A percentile compares a stretch with the other conserved stretches of the same genome.
Evolutionary conservation across 2,329 filamentous ascomycete genomes (phyloP).

Genomic region (Trichoderma gracile): DNA sequence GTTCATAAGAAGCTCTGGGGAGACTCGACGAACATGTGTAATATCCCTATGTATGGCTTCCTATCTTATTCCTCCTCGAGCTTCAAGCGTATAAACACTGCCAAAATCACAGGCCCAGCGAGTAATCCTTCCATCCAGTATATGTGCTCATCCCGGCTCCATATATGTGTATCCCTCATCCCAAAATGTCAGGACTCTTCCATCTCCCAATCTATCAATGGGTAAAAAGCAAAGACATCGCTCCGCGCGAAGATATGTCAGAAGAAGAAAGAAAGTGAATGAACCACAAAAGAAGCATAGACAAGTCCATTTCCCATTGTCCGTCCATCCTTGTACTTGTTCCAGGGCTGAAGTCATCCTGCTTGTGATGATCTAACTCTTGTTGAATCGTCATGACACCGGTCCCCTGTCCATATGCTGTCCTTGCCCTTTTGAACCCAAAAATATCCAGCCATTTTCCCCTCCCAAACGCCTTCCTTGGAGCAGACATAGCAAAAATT

Average conservation of each 20-base stretch:
- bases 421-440: not conserved
- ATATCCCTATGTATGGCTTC: not conserved
- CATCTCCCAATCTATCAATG: slow-evolving; percentile 5
- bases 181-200: not conserved
- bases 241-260: not conserved
- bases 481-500: not conserved
- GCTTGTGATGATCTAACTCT: not conserved
- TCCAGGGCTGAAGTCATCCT: not conserved
- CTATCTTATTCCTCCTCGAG: not conserved
- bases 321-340: not conserved
- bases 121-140: slow-evolving; percentile 6
- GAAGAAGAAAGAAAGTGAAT: not conserved
- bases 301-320: not conserved
- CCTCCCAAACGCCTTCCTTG: slow-evolving; percentile 15
- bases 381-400: not conserved
- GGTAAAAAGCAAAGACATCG: not conserved
- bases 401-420: not conserved
- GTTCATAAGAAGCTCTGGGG: too few species aligned
- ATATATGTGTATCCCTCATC: not conserved
- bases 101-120: not conserved
- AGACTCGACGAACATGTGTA: too few species aligned
- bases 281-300: not conserved
- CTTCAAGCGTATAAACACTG: not conserved
- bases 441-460: not conserved
- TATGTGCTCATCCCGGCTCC: slow-evolving; percentile 6